Percentiles rank a stretch among this genome's conserved stretches.
phyloP scores from a whole-genome alignment of 495 filamentous ascomycete species.

The Lindgomyces ingoldianus region DNA sequence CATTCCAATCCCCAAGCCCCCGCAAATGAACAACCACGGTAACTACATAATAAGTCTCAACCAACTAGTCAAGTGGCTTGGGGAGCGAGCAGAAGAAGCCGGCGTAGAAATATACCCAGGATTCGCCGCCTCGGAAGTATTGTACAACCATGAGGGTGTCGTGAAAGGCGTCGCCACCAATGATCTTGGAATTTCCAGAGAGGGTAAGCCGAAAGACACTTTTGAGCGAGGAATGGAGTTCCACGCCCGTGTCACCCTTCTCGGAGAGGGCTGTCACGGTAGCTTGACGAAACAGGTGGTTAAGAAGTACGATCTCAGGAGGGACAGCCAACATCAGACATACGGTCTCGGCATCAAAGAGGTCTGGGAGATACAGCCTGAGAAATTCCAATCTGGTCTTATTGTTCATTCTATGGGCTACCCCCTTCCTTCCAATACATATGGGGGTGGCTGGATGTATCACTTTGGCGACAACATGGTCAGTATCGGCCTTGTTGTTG shows the following conservation, averaged over 20 bases:
- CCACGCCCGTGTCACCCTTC: conserved; percentile 88
- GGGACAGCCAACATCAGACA: conserved; percentile 88
- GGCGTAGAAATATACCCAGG: conserved; percentile 99
- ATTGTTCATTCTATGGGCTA: conserved; percentile 92
- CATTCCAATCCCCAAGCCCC: conserved; percentile 80
- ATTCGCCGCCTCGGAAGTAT: conserved; percentile 89
- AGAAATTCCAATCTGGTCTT: conserved; percentile 86
- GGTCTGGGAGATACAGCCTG: conserved; percentile 93
- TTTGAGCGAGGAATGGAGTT: conserved; percentile 99
- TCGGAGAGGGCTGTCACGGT: conserved; percentile 94
- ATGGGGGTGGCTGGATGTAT: conserved; percentile 97
- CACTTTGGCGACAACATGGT: conserved; percentile 98
- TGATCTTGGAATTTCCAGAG: conserved; percentile 78
- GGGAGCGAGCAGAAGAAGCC: conserved; percentile 89
- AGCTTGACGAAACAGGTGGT: conserved; percentile 93
- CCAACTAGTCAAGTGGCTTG: conserved; percentile 91
- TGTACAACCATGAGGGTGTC: conserved; percentile 82
- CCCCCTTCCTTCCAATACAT: conserved; percentile 83
- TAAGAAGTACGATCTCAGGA: conserved; percentile 89
- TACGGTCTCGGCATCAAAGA: conserved; percentile 95
- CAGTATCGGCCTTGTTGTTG: conserved; percentile 88
- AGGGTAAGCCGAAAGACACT: conserved; percentile 82
- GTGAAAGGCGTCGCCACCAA: conserved; percentile 97
- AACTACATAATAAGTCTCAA: conserved; percentile 97
- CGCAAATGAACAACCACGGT: conserved; percentile 97